Conservation (phyloP, 139 green algal genomes). For the Volvox africanus region DNA sequence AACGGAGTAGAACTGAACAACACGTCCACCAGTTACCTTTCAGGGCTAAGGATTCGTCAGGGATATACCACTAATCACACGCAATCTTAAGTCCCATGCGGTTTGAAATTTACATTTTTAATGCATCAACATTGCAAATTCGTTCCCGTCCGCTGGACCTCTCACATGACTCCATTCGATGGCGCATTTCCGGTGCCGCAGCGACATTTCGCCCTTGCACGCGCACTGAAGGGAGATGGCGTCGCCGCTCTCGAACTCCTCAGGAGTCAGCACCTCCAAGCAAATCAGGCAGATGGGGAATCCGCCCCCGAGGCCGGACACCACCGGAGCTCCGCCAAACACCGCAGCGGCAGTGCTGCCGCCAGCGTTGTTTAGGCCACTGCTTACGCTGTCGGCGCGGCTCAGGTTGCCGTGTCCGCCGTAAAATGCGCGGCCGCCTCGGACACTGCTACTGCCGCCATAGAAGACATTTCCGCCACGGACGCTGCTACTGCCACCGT, state of each 20-base stretch:
- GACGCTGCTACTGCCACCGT: neutral
- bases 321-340: neutral
- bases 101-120: too few relatives aligned
- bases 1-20: too few relatives aligned
- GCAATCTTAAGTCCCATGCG: too few relatives aligned
- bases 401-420: neutral
- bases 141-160: neutral
- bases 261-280: slow-evolving; percentile 76
- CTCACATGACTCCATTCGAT: slow-evolving; percentile 87
- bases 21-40: too few relatives aligned
- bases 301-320: too few relatives aligned
- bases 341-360: neutral
- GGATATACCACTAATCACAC: too few relatives aligned
- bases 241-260: slow-evolving; percentile 78
- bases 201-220: slow-evolving; percentile 85
- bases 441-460: neutral
- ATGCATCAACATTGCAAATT: neutral
- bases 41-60: too few relatives aligned
- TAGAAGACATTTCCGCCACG: too few relatives aligned
- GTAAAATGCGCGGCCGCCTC: neutral
- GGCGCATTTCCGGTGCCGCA: slow-evolving; percentile 84
- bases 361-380: neutral
- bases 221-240: slow-evolving; percentile 81
- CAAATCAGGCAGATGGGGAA: slow-evolving; percentile 85
- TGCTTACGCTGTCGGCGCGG: slow-evolving; percentile 3